Conservation (phyloP, 768 basidiomycete genomes). For the Clitopilus passeckerianus region DNA sequence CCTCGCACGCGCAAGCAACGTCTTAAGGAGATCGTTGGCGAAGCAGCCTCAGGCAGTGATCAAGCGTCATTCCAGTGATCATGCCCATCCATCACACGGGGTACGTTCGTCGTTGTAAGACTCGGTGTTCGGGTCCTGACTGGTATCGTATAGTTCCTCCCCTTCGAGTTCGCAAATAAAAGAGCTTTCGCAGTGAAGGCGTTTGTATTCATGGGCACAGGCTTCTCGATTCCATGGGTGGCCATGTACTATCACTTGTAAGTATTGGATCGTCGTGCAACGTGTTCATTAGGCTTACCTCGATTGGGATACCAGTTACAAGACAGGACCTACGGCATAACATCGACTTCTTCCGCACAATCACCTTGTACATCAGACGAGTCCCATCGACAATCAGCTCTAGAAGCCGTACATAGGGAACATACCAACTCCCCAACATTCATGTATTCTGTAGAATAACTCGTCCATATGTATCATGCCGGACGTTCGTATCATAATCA, state of each 20-base stretch:
- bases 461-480: neutral
- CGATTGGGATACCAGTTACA: neutral
- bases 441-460: neutral
- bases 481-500: neutral
- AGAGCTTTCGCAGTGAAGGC: slow-evolving; percentile 2
- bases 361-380: neutral
- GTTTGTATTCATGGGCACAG: neutral
- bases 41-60: neutral
- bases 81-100: neutral
- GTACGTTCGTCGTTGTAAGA: neutral
- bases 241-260: slow-evolving; percentile 1
- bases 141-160: neutral
- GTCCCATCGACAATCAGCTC: neutral
- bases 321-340: neutral
- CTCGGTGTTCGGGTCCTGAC: neutral
- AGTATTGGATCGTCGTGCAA: neutral
- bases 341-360: neutral
- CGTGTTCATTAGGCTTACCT: neutral
- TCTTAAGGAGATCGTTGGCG: neutral
- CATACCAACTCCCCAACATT: neutral
- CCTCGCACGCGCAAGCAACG: neutral
- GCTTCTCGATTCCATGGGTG: neutral
- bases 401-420: neutral
- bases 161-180: neutral
- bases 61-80: neutral